These are phyloP conservation scores for Gelatoporia subvermispora DNA, from an alignment of 768 basidiomycete species.

Conservation along the genomic window DNA sequence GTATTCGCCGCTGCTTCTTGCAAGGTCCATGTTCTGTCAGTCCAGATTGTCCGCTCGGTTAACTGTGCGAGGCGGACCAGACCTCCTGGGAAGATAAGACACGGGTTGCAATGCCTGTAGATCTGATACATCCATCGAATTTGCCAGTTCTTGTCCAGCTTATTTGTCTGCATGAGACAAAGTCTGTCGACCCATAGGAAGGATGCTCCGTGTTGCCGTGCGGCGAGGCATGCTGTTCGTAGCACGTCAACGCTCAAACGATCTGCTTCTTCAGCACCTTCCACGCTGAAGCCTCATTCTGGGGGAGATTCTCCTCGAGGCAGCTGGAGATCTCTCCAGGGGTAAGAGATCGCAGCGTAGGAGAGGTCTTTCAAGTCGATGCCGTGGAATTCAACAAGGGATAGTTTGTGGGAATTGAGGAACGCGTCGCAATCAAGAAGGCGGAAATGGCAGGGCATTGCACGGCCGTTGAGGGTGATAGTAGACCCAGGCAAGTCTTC, in stretches of 20 bases:
- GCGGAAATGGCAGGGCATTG: constrained; percentile 1
- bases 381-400: constrained; percentile 4
- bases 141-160: constrained; percentile 16
- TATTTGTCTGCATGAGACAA: constrained; percentile 17
- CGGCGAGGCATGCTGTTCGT: constrained; percentile 3
- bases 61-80: constrained; percentile 9
- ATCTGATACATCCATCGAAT: constrained; percentile 15
- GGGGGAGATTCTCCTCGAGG: background rate
- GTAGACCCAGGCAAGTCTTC: too few species aligned
- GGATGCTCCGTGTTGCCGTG: background rate
- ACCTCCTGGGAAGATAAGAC: constrained; percentile 14
- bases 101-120: constrained; percentile 9
- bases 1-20: constrained; percentile 9
- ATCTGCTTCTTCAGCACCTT: constrained; percentile 7
- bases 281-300: constrained; percentile 2
- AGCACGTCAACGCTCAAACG: constrained; percentile 11
- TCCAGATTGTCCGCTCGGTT: constrained; percentile 15
- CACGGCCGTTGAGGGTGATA: constrained; percentile 1
- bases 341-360: constrained; percentile 9
- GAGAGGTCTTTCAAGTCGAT: constrained; percentile 1
- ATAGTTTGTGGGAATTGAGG: background rate
- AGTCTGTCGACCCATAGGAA: constrained; percentile 19
- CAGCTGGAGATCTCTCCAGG: constrained; percentile 5
- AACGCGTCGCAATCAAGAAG: constrained; percentile 7
- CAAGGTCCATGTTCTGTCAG: constrained; percentile 14